These are phyloP conservation scores for Ogataea dorogensis DNA, from an alignment of 805 yeast genomes.

Conservation along the genomic window DNA sequence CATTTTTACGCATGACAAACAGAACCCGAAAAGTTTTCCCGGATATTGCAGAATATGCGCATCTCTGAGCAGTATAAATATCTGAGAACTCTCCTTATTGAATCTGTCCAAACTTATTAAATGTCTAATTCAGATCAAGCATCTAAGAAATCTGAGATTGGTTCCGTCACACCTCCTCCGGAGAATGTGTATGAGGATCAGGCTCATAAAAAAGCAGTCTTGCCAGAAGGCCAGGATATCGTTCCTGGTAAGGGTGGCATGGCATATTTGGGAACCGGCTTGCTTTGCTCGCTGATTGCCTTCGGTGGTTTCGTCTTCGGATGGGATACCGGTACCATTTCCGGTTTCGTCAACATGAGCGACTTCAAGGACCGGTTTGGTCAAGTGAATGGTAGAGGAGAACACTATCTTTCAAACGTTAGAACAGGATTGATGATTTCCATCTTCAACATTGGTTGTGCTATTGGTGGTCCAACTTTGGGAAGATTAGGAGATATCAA, in stretches of 20 bases:
- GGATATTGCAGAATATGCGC: constrained; percentile 9
- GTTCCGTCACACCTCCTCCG: constrained; percentile 22
- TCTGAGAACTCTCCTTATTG: not conserved
- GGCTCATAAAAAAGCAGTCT: constrained; percentile 11
- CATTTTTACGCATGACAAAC: constrained; percentile 5
- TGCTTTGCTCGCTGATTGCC: constrained; percentile 56
- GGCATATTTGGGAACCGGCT: constrained; percentile 27
- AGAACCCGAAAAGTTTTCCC: constrained; percentile 13
- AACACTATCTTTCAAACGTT: constrained; percentile 44
- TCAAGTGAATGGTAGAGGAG: constrained; percentile 39
- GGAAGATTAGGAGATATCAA: constrained; percentile 55
- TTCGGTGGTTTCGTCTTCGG: constrained; percentile 80
- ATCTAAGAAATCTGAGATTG: constrained; percentile 19
- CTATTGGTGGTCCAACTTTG: constrained; percentile 64
- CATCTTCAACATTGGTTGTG: constrained; percentile 70
- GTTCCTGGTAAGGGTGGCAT: constrained; percentile 26
- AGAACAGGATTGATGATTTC: constrained; percentile 65
- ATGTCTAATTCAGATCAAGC: constrained; percentile 20
- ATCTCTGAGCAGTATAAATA: constrained; percentile 2
- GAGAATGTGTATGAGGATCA: constrained; percentile 27
- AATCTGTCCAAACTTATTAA: constrained; percentile 2
- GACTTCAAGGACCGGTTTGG: constrained; percentile 57
- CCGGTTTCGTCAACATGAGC: constrained; percentile 67
- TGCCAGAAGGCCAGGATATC: constrained; percentile 12
- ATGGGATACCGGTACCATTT: constrained; percentile 77